phyloP scores from a whole-genome alignment of 1,284 basidiomycete genomes.

The Pseudozyma flocculosa region DNA sequence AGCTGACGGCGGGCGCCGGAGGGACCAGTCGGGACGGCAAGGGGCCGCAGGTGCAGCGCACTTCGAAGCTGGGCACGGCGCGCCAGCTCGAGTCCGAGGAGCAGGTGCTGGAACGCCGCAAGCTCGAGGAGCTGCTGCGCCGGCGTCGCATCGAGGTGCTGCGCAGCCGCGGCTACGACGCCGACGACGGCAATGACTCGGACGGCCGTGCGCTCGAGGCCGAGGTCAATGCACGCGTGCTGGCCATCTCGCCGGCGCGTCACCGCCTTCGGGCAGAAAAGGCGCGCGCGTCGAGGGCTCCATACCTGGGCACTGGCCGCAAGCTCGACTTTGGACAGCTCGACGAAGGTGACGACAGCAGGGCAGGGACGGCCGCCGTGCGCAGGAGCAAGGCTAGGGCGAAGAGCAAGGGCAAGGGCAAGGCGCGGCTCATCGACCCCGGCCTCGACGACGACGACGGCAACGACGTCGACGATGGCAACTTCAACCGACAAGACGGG shows the following conservation, averaged over 20 bases:
- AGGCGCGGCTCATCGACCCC: background rate
- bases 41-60: no score
- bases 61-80: no score
- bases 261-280: background rate
- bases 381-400: no score
- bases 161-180: slow-evolving; percentile 20
- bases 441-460: slow-evolving; percentile 5
- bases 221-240: slow-evolving; percentile 16
- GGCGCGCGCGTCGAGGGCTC: background rate
- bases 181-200: slow-evolving; percentile 7
- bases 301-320: background rate
- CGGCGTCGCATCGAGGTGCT: slow-evolving; percentile 25
- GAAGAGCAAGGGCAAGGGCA: no score
- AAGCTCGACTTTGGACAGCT: background rate
- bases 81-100: slow-evolving; percentile 32
- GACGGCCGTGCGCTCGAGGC: slow-evolving; percentile 18
- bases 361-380: no score
- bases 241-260: slow-evolving; percentile 9
- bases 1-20: no score
- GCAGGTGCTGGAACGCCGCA: slow-evolving; percentile 25
- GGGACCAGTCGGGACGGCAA: no score
- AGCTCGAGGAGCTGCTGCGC: slow-evolving; percentile 30
- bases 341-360: background rate
- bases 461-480: slow-evolving; percentile 1
- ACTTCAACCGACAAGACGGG: no score